Evolutionary conservation across 2,329 filamentous ascomycete species (phyloP), one percentile per base, ranked within the genome.

Genomic region (Penicillium vulpinum): DNA sequence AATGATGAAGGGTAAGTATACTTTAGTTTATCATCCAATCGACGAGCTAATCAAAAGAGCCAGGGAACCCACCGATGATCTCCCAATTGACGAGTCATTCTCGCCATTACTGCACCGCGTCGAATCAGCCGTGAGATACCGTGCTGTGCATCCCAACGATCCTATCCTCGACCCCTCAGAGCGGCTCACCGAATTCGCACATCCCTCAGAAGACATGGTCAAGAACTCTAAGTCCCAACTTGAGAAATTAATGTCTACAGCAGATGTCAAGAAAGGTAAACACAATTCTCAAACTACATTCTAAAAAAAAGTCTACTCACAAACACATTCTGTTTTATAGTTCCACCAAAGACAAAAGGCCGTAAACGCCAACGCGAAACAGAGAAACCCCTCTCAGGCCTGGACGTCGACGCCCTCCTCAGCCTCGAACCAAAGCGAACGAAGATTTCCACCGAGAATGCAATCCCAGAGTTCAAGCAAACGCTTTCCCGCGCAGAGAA

Each of bases 391-490:
- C 84, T 96, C 9, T 97, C 93, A 0, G 92, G 92, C 21, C 86
- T 99, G 39, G 90, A 97, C 66, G 83, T 97, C 38, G 89, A 92
- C 58, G 86, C 86, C 5, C 84, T 97, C 2, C 85, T 97, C n/a
- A 83, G 83, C 44, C 77, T 80, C 56, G 79, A 83, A 54, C 64
- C 64, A 2, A 84, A 77, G 41, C 80, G 69, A 21, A 62, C 67
- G 43, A 81, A 78, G 43, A 86, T 89, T 55, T 83, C 85, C 9
- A 72, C 83, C 0, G 82, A 88, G 10, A 97, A 97, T 62, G 86
- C 92, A 1, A 86, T 97, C 5, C 92, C 94, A 0, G 90, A 93
- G 58, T 97, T 96, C 83, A 95, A 92, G 70, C 91, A 91, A 71
- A 83, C 88, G 3, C 80, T 97, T 16, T 80, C 80, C 1, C 76